phyloP scores from a whole-genome alignment of 2,329 filamentous ascomycete genomes.

The Pseudogymnoascus sp. region DNA sequence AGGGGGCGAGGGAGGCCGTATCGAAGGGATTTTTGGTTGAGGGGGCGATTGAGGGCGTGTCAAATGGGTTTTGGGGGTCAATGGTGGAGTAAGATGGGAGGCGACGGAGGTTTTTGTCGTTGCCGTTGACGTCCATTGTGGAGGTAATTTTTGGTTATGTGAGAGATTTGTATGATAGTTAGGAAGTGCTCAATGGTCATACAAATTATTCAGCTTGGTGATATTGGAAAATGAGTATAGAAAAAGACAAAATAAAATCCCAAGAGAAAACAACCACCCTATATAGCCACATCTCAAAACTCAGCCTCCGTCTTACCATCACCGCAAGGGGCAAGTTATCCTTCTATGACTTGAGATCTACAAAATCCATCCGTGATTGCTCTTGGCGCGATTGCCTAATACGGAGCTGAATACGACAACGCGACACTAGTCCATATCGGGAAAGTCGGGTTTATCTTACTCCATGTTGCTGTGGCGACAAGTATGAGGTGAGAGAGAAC shows the following conservation, averaged over 20 bases:
- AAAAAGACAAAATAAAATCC: neutral
- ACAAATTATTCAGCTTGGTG: neutral
- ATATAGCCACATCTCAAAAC: neutral
- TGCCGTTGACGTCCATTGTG: neutral
- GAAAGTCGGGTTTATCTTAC: neutral
- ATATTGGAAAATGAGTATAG: neutral
- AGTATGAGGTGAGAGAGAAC: neutral
- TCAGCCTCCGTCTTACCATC: neutral
- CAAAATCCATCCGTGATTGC: neutral
- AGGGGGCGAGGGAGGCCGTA: neutral
- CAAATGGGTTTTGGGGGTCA: neutral
- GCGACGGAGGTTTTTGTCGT: neutral
- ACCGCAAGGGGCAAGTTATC: neutral
- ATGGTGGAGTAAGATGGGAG: neutral
- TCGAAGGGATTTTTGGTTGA: slow-evolving; percentile 2
- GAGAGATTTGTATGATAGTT: neutral
- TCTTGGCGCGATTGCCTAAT: slow-evolving; percentile 8
- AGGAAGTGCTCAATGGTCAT: neutral
- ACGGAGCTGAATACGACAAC: slow-evolving; percentile 2
- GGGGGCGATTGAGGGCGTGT: neutral
- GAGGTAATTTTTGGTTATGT: neutral
- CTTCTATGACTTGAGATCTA: neutral
- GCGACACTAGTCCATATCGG: neutral
- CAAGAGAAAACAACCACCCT: neutral
- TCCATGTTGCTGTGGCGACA: neutral